Conservation (phyloP, 2,329 filamentous ascomycete species). For the Trichoderma oligosporum region DNA sequence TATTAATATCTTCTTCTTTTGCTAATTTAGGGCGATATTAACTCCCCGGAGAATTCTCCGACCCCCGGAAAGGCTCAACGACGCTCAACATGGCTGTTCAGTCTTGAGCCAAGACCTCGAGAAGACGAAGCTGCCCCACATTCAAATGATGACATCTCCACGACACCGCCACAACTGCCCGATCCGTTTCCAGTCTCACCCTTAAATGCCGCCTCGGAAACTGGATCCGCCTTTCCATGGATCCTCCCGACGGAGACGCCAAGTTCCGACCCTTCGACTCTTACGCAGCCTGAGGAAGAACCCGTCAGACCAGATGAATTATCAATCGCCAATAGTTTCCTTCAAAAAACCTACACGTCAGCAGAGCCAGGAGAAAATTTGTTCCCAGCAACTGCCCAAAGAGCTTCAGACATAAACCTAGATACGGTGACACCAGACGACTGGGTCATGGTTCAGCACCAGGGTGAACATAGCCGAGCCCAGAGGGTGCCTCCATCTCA, state of each 20-base stretch:
- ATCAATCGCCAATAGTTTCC: neutral
- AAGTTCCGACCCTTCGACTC: neutral
- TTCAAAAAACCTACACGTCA: neutral
- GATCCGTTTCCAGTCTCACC: slow-evolving; percentile 20
- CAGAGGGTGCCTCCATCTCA: neutral
- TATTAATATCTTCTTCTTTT: slow-evolving; percentile 34
- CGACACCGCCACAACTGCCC: slow-evolving; percentile 19
- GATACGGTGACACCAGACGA: slow-evolving; percentile 25
- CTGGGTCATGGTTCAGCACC: slow-evolving; percentile 33
- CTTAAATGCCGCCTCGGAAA: slow-evolving; percentile 10
- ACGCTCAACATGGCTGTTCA: slow-evolving; percentile 45
- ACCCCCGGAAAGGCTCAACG: slow-evolving; percentile 39
- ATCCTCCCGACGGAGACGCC: neutral
- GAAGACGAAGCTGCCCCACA: slow-evolving; percentile 26
- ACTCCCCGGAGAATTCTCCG: slow-evolving; percentile 34
- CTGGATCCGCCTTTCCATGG: slow-evolving; percentile 16
- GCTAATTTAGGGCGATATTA: slow-evolving; percentile 35
- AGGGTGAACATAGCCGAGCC: slow-evolving; percentile 17
- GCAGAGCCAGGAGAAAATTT: neutral
- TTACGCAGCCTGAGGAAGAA: slow-evolving; percentile 9
- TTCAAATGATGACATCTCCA: slow-evolving; percentile 23
- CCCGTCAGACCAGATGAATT: slow-evolving; percentile 2
- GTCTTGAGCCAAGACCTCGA: slow-evolving; percentile 34
- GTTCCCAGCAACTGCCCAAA: neutral
- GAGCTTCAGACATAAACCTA: neutral